Evolutionary conservation across 768 basidiomycete species (phyloP).

Genomic region (Pleurotus pulmonarius): DNA sequence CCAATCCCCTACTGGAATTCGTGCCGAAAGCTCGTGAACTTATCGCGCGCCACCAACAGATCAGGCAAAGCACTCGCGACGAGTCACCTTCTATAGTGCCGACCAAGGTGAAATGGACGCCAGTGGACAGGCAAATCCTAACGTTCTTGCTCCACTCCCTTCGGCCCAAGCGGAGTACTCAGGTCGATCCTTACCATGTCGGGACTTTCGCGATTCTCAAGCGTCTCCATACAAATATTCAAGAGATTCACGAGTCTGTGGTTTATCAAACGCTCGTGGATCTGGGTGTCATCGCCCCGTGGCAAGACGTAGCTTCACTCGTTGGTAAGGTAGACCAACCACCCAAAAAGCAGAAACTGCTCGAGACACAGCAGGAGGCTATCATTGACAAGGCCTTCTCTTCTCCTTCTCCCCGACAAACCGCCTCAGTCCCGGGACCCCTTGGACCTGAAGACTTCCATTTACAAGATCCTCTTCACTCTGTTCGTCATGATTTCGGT

Average conservation of each 20-base stretch:
- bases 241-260: slow-evolving; percentile 25
- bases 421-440: slow-evolving; percentile 15
- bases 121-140: slow-evolving; percentile 54
- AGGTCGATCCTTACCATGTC: slow-evolving; percentile 60
- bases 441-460: slow-evolving; percentile 66
- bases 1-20: slow-evolving; percentile 44
- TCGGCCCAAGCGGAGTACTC: slow-evolving; percentile 41
- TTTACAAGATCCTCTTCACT: slow-evolving; percentile 57
- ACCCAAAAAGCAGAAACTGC: slow-evolving; percentile 23
- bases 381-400: slow-evolving; percentile 25
- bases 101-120: slow-evolving; percentile 37
- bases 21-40: slow-evolving; percentile 42
- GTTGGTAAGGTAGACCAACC: slow-evolving; percentile 32
- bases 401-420: slow-evolving; percentile 13
- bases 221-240: slow-evolving; percentile 36
- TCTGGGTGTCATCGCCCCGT: slow-evolving; percentile 73
- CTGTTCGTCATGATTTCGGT: slow-evolving; percentile 85
- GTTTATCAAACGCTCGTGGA: slow-evolving; percentile 55
- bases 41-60: slow-evolving; percentile 29
- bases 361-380: slow-evolving; percentile 20
- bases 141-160: slow-evolving; percentile 55
- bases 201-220: slow-evolving; percentile 57
- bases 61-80: slow-evolving; percentile 23
- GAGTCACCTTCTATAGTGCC: slow-evolving; percentile 24
- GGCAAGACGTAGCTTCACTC: slow-evolving; percentile 65